Conservation (phyloP, 2,329 filamentous ascomycete genomes). For the Alternaria triticina region DNA sequence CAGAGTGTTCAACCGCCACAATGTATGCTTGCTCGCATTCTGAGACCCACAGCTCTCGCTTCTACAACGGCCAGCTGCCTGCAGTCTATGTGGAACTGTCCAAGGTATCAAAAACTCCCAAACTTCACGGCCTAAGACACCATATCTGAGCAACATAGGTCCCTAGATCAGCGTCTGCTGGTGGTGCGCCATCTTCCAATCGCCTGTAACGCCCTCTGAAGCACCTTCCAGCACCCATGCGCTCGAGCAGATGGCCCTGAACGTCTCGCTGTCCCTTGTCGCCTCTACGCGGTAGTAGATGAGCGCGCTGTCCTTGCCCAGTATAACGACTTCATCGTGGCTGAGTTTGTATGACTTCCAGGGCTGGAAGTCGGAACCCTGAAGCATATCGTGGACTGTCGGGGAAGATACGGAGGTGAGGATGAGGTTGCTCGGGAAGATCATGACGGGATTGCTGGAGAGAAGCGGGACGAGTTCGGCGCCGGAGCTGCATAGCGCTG, state of each 20-base stretch:
- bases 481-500: constrained; percentile 42
- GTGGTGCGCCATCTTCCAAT: constrained; percentile 39
- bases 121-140: neutral
- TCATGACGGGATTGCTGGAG: constrained; percentile 48
- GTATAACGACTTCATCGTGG: constrained; percentile 35
- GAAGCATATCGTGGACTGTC: constrained; percentile 27
- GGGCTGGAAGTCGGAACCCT: constrained; percentile 24
- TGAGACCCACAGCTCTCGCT: neutral
- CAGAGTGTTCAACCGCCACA: neutral
- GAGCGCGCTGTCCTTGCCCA: constrained; percentile 31
- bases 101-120: neutral
- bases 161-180: constrained; percentile 36
- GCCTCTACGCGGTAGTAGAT: constrained; percentile 37
- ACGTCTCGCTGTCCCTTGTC: constrained; percentile 19
- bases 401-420: constrained; percentile 43
- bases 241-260: constrained; percentile 36
- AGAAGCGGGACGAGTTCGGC: constrained; percentile 41
- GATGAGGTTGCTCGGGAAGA: constrained; percentile 47
- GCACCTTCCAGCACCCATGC: constrained; percentile 29
- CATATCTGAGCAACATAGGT: too few relatives aligned
- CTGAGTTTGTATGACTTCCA: constrained; percentile 35
- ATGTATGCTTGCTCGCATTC: neutral
- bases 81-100: neutral
- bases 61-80: neutral
- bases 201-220: constrained; percentile 12